A percentile compares a stretch with the other conserved stretches of the same genome.
Conservation (phyloP, 2,329 filamentous ascomycete species). For the Paecilomyces niveus region DNA sequence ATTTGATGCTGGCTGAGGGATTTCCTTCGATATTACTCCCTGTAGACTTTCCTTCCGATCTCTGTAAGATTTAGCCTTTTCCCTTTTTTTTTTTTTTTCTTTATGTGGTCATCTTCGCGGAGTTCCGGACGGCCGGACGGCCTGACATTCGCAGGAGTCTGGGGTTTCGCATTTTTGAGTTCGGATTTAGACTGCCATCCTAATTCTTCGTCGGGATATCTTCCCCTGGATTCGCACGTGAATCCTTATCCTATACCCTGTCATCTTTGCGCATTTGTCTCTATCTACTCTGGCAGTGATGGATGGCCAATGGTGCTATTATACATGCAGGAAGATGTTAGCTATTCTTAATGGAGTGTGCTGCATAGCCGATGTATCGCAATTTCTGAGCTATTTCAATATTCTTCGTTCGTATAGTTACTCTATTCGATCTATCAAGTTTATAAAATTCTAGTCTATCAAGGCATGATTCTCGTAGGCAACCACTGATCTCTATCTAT, state of each 20-base stretch:
- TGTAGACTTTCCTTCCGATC: not conserved
- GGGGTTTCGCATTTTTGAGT: not conserved
- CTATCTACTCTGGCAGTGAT: not conserved
- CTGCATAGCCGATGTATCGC: not conserved
- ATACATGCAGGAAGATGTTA: not conserved
- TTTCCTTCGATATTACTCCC: not conserved
- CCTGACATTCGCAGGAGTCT: not conserved
- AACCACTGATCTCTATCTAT: not conserved
- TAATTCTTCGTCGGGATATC: not conserved
- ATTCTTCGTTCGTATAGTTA: not conserved
- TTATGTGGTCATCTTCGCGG: slow-evolving; percentile 1
- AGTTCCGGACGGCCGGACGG: slow-evolving; percentile 1
- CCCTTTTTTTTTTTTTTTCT: slow-evolving; percentile 1
- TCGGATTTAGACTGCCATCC: not conserved
- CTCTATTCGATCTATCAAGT: not conserved
- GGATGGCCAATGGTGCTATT: not conserved
- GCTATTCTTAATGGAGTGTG: not conserved
- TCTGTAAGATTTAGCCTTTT: slow-evolving; percentile 2
- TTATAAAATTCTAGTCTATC: too few species aligned
- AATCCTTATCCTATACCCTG: not conserved
- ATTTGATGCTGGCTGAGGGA: not conserved
- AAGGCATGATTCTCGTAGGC: too few species aligned
- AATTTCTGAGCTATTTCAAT: not conserved
- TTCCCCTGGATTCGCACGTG: not conserved
- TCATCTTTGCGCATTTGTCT: not conserved